Base-by-base conservation (phyloP, 1,284 basidiomycete genomes). In the Ustanciosporium gigantosporum region DNA sequence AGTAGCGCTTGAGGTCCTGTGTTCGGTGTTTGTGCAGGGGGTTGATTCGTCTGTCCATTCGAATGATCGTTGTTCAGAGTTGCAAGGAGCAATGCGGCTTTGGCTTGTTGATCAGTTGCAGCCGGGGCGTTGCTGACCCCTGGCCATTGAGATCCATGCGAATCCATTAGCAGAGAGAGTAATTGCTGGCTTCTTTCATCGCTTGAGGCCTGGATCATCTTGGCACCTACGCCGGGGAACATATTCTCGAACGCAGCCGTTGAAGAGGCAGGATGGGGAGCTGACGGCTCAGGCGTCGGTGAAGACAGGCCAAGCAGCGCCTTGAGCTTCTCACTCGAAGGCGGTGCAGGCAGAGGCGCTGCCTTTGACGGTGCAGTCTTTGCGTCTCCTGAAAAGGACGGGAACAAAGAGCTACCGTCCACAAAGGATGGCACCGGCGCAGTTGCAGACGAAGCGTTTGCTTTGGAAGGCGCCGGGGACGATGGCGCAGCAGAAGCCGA, bases 301-400 rank as follows among this genome's bases (percentile, higher is more conserved):
- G 55, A 58, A 4, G 45, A 51, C 16, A 69, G 49, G 2, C 67
- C 67, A 4, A 69, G 59, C 39, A 69, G 40, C 22, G 62, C 50
- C 37, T 69, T 69, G 42, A 69, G 60, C 46, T 58, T 56, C 31
- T 66, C 58, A 34, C 66, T 69, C 14, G 57, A 43, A 9, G 62
- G 62, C 9, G 62, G 62, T 14, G 62, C 62, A 1, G 62, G 62
- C 37, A 66, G 24, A 13, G 64, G 52, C n/a, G 24, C 50, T 15
- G 46, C 38, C 31, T 46, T 59, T 36, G 22, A 40, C 34, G 41
- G 45, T 4, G 37, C 16, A 15, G 37, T 22, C 31, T 48, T 50
- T 31, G 19, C 31, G 27, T 49, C 36, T 17, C 52, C 47, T 9
- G 60, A 47, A 20, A 61, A 66, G 39, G 46, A 36, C 1, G 60